phyloP scores from a whole-genome alignment of 1,139 yeast genomes.

The Meyerozyma smithsonii region DNA sequence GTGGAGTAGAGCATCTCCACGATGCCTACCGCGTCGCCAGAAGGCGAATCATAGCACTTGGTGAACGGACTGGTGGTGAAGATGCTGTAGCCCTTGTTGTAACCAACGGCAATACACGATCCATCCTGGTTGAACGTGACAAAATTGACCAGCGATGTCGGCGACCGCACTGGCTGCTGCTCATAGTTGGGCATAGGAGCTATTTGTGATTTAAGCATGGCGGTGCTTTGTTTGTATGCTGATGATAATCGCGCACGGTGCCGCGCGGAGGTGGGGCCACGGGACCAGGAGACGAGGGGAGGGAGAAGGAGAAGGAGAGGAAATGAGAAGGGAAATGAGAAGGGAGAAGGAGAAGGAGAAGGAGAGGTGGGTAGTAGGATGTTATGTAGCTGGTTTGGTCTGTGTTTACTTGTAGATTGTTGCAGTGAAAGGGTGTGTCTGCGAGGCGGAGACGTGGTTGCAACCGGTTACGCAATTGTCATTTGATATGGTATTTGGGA shows the following conservation, averaged over 20 bases:
- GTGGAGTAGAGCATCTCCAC: constrained; percentile 93
- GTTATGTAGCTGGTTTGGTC: too few relatives aligned
- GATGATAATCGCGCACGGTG: neutral
- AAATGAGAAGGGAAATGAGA: neutral
- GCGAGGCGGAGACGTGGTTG: too few relatives aligned
- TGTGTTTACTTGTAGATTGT: too few relatives aligned
- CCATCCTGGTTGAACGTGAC: constrained; percentile 89
- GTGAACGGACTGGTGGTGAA: constrained; percentile 91
- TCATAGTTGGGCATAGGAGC: constrained; percentile 1
- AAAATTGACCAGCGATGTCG: constrained; percentile 35
- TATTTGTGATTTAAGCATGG: constrained; percentile 6
- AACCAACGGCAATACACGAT: constrained; percentile 80
- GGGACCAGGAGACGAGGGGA: too few relatives aligned
- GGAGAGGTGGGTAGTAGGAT: neutral
- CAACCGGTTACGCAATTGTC: too few relatives aligned
- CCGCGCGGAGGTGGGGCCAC: neutral
- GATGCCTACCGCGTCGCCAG: constrained; percentile 59
- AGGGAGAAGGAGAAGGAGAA: neutral
- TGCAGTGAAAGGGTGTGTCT: too few relatives aligned
- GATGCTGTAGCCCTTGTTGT: constrained; percentile 71
- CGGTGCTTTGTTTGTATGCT: neutral
- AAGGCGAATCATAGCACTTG: constrained; percentile 53
- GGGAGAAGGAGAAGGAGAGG: neutral
- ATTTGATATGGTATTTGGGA: too few relatives aligned
- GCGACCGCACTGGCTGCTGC: neutral